phyloP scores from a whole-genome alignment of 495 filamentous ascomycete genomes.

The Darksidea phi region DNA sequence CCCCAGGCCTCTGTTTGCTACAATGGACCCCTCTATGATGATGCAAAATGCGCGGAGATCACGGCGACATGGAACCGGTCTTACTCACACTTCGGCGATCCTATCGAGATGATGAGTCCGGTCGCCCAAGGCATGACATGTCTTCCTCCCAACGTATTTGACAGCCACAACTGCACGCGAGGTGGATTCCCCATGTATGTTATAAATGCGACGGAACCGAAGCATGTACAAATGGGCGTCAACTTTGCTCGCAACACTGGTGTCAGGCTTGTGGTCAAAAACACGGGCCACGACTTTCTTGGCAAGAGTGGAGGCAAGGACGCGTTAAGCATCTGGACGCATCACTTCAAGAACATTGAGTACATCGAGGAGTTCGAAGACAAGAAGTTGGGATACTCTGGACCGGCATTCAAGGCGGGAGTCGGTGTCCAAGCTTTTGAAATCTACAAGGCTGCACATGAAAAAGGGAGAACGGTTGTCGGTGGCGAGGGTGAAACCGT shows the following conservation, averaged over 20 bases:
- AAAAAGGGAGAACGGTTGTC: slow-evolving; percentile 25
- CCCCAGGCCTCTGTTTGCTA: slow-evolving; percentile 33
- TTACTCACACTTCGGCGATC: slow-evolving; percentile 21
- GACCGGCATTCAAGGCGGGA: slow-evolving; percentile 30
- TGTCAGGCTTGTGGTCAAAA: slow-evolving; percentile 63
- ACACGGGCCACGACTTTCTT: slow-evolving; percentile 59
- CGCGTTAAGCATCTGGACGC: slow-evolving; percentile 34
- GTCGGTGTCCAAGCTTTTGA: slow-evolving; percentile 32
- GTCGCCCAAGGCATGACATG: slow-evolving; percentile 33
- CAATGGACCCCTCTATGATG: slow-evolving; percentile 21
- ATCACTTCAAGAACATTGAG: slow-evolving; percentile 30
- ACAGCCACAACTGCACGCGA: slow-evolving; percentile 48
- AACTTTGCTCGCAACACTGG: slow-evolving; percentile 62
- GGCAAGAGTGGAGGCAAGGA: slow-evolving; percentile 27
- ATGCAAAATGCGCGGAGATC: slow-evolving; percentile 20
- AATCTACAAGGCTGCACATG: slow-evolving; percentile 31
- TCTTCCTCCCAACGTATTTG: slow-evolving; percentile 22
- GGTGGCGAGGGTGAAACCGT: slow-evolving; percentile 35
- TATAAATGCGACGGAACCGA: slow-evolving; percentile 56
- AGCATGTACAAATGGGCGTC: slow-evolving; percentile 59
- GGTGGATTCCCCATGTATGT: slow-evolving; percentile 61
- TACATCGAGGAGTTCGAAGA: slow-evolving; percentile 30
- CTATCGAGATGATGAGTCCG: slow-evolving; percentile 30
- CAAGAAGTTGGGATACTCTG: slow-evolving; percentile 21
- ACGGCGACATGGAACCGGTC: slow-evolving; percentile 21